Percentiles rank a stretch among this genome's conserved stretches.
Evolutionary conservation across 441 rosid genomes (phyloP).

Genomic region (Iberis amara): DNA sequence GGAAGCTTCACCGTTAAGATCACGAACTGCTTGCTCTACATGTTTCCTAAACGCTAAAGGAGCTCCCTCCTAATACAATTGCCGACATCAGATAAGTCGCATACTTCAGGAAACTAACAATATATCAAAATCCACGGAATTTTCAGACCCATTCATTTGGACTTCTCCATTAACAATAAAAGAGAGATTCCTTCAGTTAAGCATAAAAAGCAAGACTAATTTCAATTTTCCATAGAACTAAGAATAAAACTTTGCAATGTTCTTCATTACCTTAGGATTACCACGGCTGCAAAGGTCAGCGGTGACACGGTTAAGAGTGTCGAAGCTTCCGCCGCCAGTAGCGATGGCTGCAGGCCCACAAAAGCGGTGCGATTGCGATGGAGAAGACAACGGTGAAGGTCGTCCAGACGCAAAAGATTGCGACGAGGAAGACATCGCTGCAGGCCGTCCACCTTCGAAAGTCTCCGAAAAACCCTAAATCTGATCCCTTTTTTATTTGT

Average conservation of each 20-base stretch:
- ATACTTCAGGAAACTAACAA: conserved; percentile 3
- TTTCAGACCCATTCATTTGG: background rate
- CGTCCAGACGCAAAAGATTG: conserved; percentile 53
- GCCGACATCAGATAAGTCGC: conserved; percentile 20
- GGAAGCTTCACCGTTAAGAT: conserved; percentile 84
- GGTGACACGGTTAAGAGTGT: conserved; percentile 72
- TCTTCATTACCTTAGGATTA: conserved; percentile 61
- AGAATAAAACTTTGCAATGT: background rate
- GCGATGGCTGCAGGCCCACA: conserved; percentile 47
- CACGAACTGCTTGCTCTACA: conserved; percentile 84
- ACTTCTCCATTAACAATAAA: background rate
- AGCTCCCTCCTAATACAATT: conserved; percentile 65
- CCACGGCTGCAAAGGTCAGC: conserved; percentile 82
- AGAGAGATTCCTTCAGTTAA: conserved; percentile 11
- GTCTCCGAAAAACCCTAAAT: conserved; percentile 32
- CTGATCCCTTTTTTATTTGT: conserved; percentile 8
- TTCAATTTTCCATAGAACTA: background rate
- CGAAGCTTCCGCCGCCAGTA: conserved; percentile 62
- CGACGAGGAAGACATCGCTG: conserved; percentile 56
- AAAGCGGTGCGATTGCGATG: conserved; percentile 71
- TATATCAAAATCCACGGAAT: conserved; percentile 4
- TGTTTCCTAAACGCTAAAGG: conserved; percentile 72
- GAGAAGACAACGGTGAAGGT: conserved; percentile 46
- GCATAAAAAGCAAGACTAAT: conserved; percentile 19
- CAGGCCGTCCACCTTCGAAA: conserved; percentile 16